Percentiles rank a stretch among this genome's conserved stretches.
Evolutionary conservation across 2,329 filamentous ascomycete species (phyloP).

Genomic region (Penicillium verrucosum): DNA sequence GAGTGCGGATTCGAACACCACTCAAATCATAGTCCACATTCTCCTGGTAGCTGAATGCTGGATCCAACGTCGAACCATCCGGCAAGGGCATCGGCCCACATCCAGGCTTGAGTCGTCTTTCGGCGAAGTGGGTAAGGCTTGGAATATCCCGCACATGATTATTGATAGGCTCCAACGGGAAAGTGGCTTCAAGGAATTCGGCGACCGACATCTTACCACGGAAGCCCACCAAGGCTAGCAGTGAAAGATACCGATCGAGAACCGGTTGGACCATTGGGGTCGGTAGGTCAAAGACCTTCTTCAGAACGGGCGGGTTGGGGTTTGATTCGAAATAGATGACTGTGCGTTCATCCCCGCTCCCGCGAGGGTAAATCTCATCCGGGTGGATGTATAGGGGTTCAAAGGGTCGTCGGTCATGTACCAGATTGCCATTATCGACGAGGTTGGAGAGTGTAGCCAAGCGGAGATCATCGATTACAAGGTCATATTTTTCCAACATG

Average conservation of each 20-base stretch:
- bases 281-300: constrained; percentile 20
- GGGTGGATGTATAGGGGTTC: constrained; percentile 62
- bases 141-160: constrained; percentile 36
- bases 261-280: constrained; percentile 13
- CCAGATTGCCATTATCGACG: constrained; percentile 53
- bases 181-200: constrained; percentile 30
- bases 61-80: constrained; percentile 20
- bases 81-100: constrained; percentile 24
- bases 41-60: constrained; percentile 25
- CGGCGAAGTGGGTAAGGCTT: constrained; percentile 29
- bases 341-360: constrained; percentile 23
- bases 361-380: constrained; percentile 65
- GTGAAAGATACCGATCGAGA: constrained; percentile 25
- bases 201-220: constrained; percentile 25
- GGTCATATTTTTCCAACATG: constrained; percentile 30
- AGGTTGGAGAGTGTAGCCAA: constrained; percentile 26
- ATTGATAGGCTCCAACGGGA: constrained; percentile 29
- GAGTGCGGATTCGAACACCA: constrained; percentile 27
- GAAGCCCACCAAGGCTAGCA: constrained; percentile 26
- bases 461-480: constrained; percentile 54
- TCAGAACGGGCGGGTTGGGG: constrained; percentile 22
- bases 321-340: constrained; percentile 38
- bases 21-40: constrained; percentile 36
- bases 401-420: constrained; percentile 67
- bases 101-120: constrained; percentile 26